phyloP scores from a whole-genome alignment of 257 asterid species.

The Penstemon davidsonii region DNA sequence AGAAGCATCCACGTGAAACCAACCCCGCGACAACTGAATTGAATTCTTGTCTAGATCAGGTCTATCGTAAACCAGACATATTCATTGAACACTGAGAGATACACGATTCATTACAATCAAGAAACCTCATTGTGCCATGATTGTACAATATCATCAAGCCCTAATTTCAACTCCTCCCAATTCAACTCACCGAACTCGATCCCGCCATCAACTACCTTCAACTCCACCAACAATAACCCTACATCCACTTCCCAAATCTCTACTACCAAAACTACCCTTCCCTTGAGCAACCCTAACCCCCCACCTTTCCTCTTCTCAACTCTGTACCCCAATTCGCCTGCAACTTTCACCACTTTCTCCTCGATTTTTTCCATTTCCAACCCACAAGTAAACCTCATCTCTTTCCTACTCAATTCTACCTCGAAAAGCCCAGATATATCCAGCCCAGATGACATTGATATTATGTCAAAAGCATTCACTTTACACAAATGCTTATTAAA shows the following conservation, averaged over 20 bases:
- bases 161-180: slow-evolving; percentile 65
- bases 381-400: slow-evolving; percentile 60
- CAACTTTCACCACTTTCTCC: slow-evolving; percentile 51
- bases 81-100: not conserved
- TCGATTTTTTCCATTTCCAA: slow-evolving; percentile 49
- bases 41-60: too few species aligned
- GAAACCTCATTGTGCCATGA: slow-evolving; percentile 48
- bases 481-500: slow-evolving; percentile 29
- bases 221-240: slow-evolving; percentile 67
- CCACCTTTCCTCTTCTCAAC: slow-evolving; percentile 54
- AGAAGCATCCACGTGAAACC: too few species aligned
- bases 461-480: slow-evolving; percentile 79
- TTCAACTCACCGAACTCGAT: slow-evolving; percentile 54
- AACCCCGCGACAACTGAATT: too few species aligned
- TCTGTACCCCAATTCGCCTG: slow-evolving; percentile 56
- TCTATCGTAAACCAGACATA: not conserved
- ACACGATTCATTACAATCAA: slow-evolving; percentile 14
- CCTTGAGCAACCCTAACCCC: slow-evolving; percentile 57
- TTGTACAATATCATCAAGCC: slow-evolving; percentile 51
- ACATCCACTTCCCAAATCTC: slow-evolving; percentile 56
- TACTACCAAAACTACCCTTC: slow-evolving; percentile 45
- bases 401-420: slow-evolving; percentile 46
- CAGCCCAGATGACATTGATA: slow-evolving; percentile 75
- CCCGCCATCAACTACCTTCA: slow-evolving; percentile 56
- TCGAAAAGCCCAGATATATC: slow-evolving; percentile 71